phyloP scores from a whole-genome alignment of 306 rosid species.

The Mucuna pruriens region DNA sequence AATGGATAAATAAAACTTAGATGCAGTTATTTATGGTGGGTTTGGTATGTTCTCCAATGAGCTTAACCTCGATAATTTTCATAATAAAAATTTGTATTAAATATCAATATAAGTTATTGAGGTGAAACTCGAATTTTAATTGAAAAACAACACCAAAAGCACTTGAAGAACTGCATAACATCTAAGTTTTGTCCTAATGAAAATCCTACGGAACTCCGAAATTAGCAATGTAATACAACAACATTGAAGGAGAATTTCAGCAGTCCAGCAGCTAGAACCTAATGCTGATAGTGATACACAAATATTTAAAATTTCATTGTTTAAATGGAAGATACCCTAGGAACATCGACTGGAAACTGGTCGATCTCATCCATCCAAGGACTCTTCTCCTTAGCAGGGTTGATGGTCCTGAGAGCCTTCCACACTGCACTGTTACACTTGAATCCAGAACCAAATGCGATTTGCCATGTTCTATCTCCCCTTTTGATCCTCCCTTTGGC shows the following conservation, averaged over 20 bases:
- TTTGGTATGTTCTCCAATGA: not conserved
- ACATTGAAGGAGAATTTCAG: constrained; percentile 22
- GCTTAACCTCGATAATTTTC: not conserved
- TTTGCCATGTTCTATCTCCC: constrained; percentile 95
- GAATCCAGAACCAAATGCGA: constrained; percentile 93
- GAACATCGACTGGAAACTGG: constrained; percentile 79
- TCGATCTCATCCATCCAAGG: constrained; percentile 87
- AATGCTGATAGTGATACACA: constrained; percentile 34
- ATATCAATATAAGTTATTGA: not conserved
- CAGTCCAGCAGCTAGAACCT: constrained; percentile 27
- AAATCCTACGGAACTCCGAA: constrained; percentile 27
- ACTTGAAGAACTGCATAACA: not conserved
- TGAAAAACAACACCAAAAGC: not conserved
- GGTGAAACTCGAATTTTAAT: not conserved
- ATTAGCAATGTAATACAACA: constrained; percentile 29
- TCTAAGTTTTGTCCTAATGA: constrained; percentile 19
- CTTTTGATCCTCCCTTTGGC: constrained; percentile 86
- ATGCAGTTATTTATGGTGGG: not conserved
- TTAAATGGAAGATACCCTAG: constrained; percentile 66
- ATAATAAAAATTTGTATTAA: not conserved
- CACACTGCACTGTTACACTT: constrained; percentile 95
- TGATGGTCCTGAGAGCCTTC: constrained; percentile 78
- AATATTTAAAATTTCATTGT: not conserved
- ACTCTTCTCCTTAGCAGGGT: constrained; percentile 75
- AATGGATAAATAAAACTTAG: not conserved